Base-by-base conservation (phyloP, 352 stramenopile species). In the Phytopythium ostracodes region DNA sequence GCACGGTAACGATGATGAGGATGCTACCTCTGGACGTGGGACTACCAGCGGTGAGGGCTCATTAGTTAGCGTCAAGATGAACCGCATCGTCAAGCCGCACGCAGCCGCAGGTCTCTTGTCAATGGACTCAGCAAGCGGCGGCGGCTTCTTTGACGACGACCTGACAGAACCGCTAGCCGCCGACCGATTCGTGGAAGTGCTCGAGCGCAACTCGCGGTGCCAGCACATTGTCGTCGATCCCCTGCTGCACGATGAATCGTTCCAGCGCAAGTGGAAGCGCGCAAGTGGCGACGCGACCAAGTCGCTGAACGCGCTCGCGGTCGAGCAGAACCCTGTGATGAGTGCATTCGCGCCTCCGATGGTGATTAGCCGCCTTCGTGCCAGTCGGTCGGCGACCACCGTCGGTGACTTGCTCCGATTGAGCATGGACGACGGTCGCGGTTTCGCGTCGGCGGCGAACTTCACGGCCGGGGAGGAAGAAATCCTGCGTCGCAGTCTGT, bases 251-350 rank as follows among this genome's bases (percentile, higher is more conserved):
- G 79, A 91, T 2, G 56, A 62, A 27, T 60, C 62, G n/a, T 89
- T 89, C 53, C 79, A 89, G 62, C 71, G 81, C 36, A 91, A 88
- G 36, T 89, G 81, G 73, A 59, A 68, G 15, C 70, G 65, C 42
- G 56, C 65, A 24, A 73, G 64, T 53, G 22, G 59, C 53, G 68
- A 68, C 59, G 60, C 56, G 5, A 72, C 46, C n/a, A 49, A 35
- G 9, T 89, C 82, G 2, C 71, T 64, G 18, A 80, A 89, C 18
- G 55, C 76, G 24, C 54, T 76, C 25, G 24, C 83, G 8, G 47
- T 64, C 0, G 67, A 69, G 52, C 70, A 73, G 12, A 84, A 89
- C 33, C 76, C 79, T 11, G 56, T 54, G 18, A 80, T 53, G 22
- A 84, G 85, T 63, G 79, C 73, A 56, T 94, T 77, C 25, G 75